Evolutionary conservation across 257 asterid genomes (phyloP).

Genomic region (Paulownia fortunei): DNA sequence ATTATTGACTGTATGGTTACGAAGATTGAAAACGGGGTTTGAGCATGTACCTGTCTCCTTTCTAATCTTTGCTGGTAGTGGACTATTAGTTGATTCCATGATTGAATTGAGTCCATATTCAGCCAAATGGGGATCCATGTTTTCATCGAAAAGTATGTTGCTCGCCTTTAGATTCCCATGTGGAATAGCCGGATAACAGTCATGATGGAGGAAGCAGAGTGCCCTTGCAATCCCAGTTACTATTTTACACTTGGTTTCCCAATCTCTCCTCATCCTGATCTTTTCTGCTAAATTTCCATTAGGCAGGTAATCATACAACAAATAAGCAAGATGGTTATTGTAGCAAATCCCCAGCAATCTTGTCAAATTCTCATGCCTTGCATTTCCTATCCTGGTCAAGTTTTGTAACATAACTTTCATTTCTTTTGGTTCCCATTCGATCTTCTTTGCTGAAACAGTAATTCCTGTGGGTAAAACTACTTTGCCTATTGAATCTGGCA

Average conservation of each 20-base stretch:
- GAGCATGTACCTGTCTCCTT: conserved; percentile 62
- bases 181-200: conserved; percentile 77
- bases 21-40: not conserved
- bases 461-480: conserved; percentile 89
- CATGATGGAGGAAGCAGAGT: conserved; percentile 81
- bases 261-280: conserved; percentile 56
- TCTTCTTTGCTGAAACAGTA: conserved; percentile 74
- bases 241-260: conserved; percentile 70
- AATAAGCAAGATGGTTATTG: conserved; percentile 65
- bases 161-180: conserved; percentile 77
- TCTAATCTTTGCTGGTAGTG: conserved; percentile 31
- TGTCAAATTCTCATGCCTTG: conserved; percentile 75
- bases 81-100: conserved; percentile 38
- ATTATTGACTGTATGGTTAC: not conserved
- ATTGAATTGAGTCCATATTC: conserved; percentile 70
- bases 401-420: conserved; percentile 46
- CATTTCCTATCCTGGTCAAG: conserved; percentile 66
- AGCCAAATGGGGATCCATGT: conserved; percentile 84
- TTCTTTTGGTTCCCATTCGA: conserved; percentile 65
- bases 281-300: conserved; percentile 70
- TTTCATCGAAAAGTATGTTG: conserved; percentile 79
- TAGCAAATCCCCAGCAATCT: conserved; percentile 81
- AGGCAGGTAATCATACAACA: conserved; percentile 78
- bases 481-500: conserved; percentile 57
- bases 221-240: conserved; percentile 74